Evolutionary conservation across 306 rosid species (phyloP).

Genomic region (Gillenia trifoliata): DNA sequence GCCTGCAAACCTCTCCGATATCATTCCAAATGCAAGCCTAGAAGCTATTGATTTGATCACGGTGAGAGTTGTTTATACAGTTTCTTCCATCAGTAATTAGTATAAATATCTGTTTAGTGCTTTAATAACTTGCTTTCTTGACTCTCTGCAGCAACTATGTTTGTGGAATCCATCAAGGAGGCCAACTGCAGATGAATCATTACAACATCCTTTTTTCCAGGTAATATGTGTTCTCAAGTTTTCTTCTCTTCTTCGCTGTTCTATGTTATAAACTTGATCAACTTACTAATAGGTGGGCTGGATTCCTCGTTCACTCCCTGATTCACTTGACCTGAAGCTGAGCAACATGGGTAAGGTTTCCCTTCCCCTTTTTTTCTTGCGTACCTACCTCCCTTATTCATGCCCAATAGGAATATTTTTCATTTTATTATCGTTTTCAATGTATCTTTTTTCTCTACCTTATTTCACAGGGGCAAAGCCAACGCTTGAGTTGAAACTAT

Average conservation of each 20-base stretch:
- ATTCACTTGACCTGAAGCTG: slow-evolving; percentile 82
- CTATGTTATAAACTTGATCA: slow-evolving; percentile 18
- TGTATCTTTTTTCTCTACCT: slow-evolving; percentile 15
- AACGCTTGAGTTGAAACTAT: slow-evolving; percentile 72
- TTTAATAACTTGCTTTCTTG: slow-evolving; percentile 10
- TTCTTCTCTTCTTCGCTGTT: background rate
- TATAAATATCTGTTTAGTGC: background rate
- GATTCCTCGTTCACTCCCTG: slow-evolving; percentile 52
- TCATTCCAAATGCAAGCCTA: slow-evolving; percentile 72
- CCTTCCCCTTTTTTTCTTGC: background rate
- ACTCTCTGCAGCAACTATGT: slow-evolving; percentile 46
- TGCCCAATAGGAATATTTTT: background rate
- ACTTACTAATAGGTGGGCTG: slow-evolving; percentile 52
- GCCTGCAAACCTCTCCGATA: slow-evolving; percentile 57
- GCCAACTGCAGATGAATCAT: slow-evolving; percentile 67
- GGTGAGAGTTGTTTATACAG: slow-evolving; percentile 37
- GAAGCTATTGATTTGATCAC: slow-evolving; percentile 79
- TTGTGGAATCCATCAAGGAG: slow-evolving; percentile 83
- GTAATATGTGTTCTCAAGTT: slow-evolving; percentile 37
- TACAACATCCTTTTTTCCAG: slow-evolving; percentile 76
- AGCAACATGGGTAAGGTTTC: slow-evolving; percentile 53
- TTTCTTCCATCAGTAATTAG: slow-evolving; percentile 4
- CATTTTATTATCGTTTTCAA: slow-evolving; percentile 9
- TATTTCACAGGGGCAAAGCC: slow-evolving; percentile 59
- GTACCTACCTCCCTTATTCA: background rate